Percentiles rank a stretch among this genome's conserved stretches.
These are phyloP conservation scores for Gossypium bickii DNA, from an alignment of 345 rosid species.

Conservation along the genomic window DNA sequence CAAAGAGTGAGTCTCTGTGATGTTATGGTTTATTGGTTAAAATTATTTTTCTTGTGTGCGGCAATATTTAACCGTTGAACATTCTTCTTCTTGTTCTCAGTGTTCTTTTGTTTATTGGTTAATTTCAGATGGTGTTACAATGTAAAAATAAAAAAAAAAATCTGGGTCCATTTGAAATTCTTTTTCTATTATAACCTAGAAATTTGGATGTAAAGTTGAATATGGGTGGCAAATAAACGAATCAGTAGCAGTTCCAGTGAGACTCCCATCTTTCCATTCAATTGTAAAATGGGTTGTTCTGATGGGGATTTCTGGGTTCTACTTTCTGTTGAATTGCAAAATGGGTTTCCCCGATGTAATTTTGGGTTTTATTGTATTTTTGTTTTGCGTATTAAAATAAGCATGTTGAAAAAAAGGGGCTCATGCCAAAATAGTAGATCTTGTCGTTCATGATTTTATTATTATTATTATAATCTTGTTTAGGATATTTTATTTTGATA, in stretches of 20 bases:
- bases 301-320: not conserved
- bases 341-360: too few relatives aligned
- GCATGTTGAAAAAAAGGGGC: too few relatives aligned
- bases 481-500: too few relatives aligned
- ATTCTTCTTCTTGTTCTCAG: not conserved
- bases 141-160: not conserved
- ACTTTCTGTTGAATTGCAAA: too few relatives aligned
- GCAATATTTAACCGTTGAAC: not conserved
- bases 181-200: not conserved
- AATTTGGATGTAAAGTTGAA: not conserved
- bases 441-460: too few relatives aligned
- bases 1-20: conserved; percentile 13
- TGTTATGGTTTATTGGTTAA: conserved; percentile 13
- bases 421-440: too few relatives aligned
- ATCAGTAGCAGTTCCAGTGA: not conserved
- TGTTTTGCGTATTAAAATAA: too few relatives aligned
- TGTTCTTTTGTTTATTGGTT: not conserved
- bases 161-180: not conserved
- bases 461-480: too few relatives aligned
- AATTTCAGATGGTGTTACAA: not conserved
- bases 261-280: too few relatives aligned
- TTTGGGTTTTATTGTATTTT: too few relatives aligned
- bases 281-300: not conserved
- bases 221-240: not conserved
- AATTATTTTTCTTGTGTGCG: not conserved